phyloP scores from a whole-genome alignment of 2,329 filamentous ascomycete species.

The Pyrenophora seminiperda region DNA sequence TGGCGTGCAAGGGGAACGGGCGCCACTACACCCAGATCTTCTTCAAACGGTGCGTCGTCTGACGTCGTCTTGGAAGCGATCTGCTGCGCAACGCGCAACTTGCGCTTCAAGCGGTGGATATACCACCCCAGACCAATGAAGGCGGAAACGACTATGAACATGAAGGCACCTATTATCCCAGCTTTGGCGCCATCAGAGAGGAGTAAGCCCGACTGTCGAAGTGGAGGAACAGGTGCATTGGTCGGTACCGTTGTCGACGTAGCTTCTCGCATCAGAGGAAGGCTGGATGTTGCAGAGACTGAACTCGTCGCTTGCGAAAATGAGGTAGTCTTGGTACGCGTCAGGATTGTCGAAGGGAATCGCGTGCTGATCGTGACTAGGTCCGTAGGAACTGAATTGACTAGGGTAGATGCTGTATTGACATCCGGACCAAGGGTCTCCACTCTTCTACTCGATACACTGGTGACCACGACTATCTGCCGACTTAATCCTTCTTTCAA shows the following conservation, averaged over 20 bases:
- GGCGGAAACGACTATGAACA: constrained; percentile 18
- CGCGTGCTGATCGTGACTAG: no score
- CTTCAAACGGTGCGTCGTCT: constrained; percentile 11
- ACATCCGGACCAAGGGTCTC: neutral
- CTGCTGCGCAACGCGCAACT: constrained; percentile 24
- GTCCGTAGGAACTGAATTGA: neutral
- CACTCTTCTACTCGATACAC: no score
- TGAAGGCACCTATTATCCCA: constrained; percentile 26
- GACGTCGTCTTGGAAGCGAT: constrained; percentile 21
- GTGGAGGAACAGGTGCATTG: constrained; percentile 16
- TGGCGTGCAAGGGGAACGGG: neutral
- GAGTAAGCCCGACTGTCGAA: constrained; percentile 15
- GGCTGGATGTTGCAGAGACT: no score
- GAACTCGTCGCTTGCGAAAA: no score
- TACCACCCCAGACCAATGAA: constrained; percentile 27
- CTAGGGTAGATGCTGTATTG: no score
- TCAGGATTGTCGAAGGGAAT: no score
- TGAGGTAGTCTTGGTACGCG: no score
- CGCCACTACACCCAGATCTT: neutral
- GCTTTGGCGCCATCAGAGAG: constrained; percentile 33
- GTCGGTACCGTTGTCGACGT: constrained; percentile 12
- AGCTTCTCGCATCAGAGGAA: neutral
- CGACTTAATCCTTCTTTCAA: neutral
- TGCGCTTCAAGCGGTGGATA: constrained; percentile 33
- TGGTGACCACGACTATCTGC: neutral